phyloP scores from a whole-genome alignment of 2,329 filamentous ascomycete genomes.

The Leptographium galeiforme region DNA sequence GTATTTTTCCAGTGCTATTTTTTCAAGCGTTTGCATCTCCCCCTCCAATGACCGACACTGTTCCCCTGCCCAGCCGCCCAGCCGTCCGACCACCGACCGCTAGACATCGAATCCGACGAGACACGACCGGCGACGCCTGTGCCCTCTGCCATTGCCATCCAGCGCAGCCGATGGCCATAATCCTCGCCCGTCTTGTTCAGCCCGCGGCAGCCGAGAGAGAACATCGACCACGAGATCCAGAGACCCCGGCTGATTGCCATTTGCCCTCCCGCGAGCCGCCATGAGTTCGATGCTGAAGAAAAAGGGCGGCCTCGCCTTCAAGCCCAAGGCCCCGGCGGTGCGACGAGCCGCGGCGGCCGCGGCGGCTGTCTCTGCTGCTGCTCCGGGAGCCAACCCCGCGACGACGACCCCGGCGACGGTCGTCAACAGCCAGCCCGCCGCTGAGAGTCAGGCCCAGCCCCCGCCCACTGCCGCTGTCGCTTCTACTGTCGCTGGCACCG shows the following conservation, averaged over 20 bases:
- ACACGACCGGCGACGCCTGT: too few species aligned
- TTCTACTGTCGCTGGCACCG: too few species aligned
- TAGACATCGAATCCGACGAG: neutral
- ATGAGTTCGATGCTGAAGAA: conserved; percentile 44
- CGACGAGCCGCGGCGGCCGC: conserved; percentile 39
- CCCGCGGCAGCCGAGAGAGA: neutral
- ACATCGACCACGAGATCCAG: neutral
- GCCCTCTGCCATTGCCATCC: neutral
- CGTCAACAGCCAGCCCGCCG: neutral
- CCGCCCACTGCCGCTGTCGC: too few species aligned
- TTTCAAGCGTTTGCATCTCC: neutral
- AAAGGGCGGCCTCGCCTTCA: conserved; percentile 52
- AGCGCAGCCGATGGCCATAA: neutral
- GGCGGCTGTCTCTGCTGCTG: conserved; percentile 9
- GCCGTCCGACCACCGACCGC: neutral
- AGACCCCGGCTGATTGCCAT: neutral
- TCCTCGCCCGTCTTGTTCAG: neutral
- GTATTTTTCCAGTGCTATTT: neutral
- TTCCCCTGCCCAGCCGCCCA: neutral
- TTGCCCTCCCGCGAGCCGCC: neutral
- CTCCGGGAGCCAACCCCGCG: neutral
- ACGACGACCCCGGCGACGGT: neutral
- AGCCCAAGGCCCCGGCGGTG: conserved; percentile 48
- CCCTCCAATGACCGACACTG: neutral
- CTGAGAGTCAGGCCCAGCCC: neutral